Conservation (phyloP, 441 rosid species). For the Erodium texanum region DNA sequence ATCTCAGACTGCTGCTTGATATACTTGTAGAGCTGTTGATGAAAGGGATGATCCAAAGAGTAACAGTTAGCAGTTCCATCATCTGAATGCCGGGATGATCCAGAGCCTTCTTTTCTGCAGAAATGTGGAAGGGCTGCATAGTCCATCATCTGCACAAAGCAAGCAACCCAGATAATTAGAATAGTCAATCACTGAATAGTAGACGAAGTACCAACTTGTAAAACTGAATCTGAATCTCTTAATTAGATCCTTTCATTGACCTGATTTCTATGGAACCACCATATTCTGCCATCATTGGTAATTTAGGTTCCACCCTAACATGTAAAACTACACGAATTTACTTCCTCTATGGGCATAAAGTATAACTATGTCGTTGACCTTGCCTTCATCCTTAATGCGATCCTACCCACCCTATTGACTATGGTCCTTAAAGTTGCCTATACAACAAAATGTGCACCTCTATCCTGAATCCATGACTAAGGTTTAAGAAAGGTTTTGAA, state of each 20-base stretch:
- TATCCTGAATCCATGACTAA: neutral
- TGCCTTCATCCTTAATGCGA: neutral
- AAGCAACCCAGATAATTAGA: constrained; percentile 15
- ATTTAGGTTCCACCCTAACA: neutral
- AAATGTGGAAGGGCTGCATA: constrained; percentile 75
- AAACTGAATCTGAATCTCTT: no score
- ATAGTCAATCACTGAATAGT: neutral
- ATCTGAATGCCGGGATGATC: constrained; percentile 50
- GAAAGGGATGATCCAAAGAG: constrained; percentile 73
- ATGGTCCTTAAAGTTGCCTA: neutral
- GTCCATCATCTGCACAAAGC: constrained; percentile 64
- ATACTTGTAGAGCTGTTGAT: constrained; percentile 74
- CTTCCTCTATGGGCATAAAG: neutral
- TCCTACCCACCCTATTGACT: neutral
- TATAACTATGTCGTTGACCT: neutral
- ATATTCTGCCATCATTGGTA: neutral
- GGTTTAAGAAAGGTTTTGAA: no score
- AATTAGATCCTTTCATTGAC: neutral
- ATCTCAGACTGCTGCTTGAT: constrained; percentile 51
- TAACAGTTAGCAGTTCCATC: constrained; percentile 36
- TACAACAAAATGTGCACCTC: neutral
- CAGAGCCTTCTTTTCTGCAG: constrained; percentile 76
- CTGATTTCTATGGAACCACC: neutral
- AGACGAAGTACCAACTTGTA: neutral
- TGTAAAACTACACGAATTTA: neutral